Conservation (phyloP, 2,329 filamentous ascomycete genomes). For the Pseudogymnoascus sp. region DNA sequence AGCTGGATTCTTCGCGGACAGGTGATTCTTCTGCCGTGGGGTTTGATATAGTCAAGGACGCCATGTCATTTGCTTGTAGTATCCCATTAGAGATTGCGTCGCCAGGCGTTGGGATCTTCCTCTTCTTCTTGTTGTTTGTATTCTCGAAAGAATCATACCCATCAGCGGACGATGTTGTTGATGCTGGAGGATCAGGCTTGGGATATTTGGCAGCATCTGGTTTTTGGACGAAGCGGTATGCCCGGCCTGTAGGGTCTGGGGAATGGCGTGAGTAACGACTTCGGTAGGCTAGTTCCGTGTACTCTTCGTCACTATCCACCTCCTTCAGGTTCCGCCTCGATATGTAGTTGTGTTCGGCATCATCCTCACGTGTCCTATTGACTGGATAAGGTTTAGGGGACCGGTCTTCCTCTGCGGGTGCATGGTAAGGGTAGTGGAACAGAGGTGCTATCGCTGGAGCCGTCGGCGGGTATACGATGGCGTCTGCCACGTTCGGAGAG, state of each 20-base stretch:
- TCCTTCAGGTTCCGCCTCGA: conserved; percentile 48
- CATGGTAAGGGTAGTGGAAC: conserved; percentile 59
- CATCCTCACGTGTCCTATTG: conserved; percentile 21
- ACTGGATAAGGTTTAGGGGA: conserved; percentile 20
- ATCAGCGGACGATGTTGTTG: conserved; percentile 65
- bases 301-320: conserved; percentile 56
- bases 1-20: conserved; percentile 35
- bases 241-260: conserved; percentile 39
- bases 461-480: conserved; percentile 73
- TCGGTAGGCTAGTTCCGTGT: conserved; percentile 30
- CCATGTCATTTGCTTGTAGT: conserved; percentile 53
- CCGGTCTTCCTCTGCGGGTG: conserved; percentile 29
- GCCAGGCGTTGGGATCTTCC: conserved; percentile 89
- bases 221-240: conserved; percentile 37
- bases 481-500: conserved; percentile 73
- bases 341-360: conserved; percentile 29
- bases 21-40: conserved; percentile 37
- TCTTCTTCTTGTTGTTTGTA: conserved; percentile 98
- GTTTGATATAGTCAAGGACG: conserved; percentile 51
- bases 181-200: conserved; percentile 52
- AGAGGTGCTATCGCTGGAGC: conserved; percentile 65
- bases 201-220: conserved; percentile 39
- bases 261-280: conserved; percentile 37
- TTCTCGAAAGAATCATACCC: conserved; percentile 98
- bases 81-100: conserved; percentile 45